These are phyloP conservation scores for Dipodascopsis tothii DNA, from an alignment of 805 yeast species.

Conservation along the genomic window DNA sequence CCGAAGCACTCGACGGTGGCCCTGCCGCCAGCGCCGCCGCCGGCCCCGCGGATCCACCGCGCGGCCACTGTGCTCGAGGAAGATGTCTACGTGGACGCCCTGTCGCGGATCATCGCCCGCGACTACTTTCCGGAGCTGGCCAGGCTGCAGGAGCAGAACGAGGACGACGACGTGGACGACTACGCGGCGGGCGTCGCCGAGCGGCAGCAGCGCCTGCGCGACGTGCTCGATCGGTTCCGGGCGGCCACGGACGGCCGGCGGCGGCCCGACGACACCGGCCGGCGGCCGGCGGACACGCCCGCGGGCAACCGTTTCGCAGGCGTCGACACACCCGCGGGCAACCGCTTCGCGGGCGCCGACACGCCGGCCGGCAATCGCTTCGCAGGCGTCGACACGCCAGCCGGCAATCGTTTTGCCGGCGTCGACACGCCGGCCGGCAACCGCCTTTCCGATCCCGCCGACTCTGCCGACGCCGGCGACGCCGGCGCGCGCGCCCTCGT, in stretches of 20 bases:
- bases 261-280: constrained; percentile 7
- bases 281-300: constrained; percentile 7
- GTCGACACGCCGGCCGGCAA: background rate
- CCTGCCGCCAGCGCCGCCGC: constrained; percentile 13
- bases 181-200: constrained; percentile 1
- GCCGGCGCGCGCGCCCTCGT: background rate
- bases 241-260: constrained; percentile 5
- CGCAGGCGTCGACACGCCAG: background rate
- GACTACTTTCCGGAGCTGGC: constrained; percentile 25
- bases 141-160: constrained; percentile 8
- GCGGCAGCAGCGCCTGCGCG: background rate
- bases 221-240: constrained; percentile 1
- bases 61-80: constrained; percentile 26
- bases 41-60: constrained; percentile 4
- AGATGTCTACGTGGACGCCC: constrained; percentile 24
- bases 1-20: constrained; percentile 1
- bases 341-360: background rate
- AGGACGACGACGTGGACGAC: constrained; percentile 12
- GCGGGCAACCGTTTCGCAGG: no score
- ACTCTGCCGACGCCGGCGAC: background rate
- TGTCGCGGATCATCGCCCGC: constrained; percentile 25
- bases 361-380: background rate
- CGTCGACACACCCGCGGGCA: background rate
- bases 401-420: background rate
- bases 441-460: background rate